These are phyloP conservation scores for Ilex aquifolium DNA, from an alignment of 257 asterid genomes.

Conservation along the genomic window DNA sequence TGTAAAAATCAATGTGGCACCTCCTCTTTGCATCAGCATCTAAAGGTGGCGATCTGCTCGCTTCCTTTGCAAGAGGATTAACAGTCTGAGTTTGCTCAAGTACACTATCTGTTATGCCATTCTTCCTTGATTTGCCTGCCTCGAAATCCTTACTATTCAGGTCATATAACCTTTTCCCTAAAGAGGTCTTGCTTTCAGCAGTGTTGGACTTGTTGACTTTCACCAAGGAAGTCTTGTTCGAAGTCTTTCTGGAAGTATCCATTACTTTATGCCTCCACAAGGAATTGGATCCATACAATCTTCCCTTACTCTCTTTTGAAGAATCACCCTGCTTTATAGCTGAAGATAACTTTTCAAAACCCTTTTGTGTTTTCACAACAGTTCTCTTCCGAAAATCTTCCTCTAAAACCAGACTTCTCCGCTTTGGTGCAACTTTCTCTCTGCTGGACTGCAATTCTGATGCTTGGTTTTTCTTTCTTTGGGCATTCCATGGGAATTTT, in stretches of 20 bases:
- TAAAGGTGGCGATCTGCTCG: slow-evolving; percentile 23
- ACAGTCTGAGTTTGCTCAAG: slow-evolving; percentile 28
- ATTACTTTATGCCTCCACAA: slow-evolving; percentile 31
- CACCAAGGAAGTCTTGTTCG: slow-evolving; percentile 23
- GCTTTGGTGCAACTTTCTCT: slow-evolving; percentile 19
- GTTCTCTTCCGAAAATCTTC: slow-evolving; percentile 21
- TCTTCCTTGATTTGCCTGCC: slow-evolving; percentile 12
- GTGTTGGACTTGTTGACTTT: slow-evolving; percentile 22
- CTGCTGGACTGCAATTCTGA: slow-evolving; percentile 14
- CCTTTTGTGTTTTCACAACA: slow-evolving; percentile 26
- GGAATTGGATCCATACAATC: slow-evolving; percentile 18
- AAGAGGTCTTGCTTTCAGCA: slow-evolving; percentile 26
- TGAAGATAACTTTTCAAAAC: slow-evolving; percentile 28
- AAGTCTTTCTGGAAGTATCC: slow-evolving; percentile 8
- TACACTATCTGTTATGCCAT: slow-evolving; percentile 9
- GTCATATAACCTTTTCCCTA: slow-evolving; percentile 37
- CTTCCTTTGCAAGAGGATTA: slow-evolving; percentile 28
- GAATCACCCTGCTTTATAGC: slow-evolving; percentile 24
- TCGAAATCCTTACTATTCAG: slow-evolving; percentile 25
- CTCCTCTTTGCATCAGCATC: slow-evolving; percentile 62
- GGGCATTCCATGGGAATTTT: slow-evolving; percentile 54
- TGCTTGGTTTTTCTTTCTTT: slow-evolving; percentile 19
- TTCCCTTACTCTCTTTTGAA: slow-evolving; percentile 33
- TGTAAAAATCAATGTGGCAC: slow-evolving; percentile 15
- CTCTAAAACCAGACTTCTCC: slow-evolving; percentile 20